Percentiles rank a stretch among this genome's conserved stretches.
Evolutionary conservation across 2,329 filamentous ascomycete genomes (phyloP).

Genomic region (Alternaria hordeiaustralica): DNA sequence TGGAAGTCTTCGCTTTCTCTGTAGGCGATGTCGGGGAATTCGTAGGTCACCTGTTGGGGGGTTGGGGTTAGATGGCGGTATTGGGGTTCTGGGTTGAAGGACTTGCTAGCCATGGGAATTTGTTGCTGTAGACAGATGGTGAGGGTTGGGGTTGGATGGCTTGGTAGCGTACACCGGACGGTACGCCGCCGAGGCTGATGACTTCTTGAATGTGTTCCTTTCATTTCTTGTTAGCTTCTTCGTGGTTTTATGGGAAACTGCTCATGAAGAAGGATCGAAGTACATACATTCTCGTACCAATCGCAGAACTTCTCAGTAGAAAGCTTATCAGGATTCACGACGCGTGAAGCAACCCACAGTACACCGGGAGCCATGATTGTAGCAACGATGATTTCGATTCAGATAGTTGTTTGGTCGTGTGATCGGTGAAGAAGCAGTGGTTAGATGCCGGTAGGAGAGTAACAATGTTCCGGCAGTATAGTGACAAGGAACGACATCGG

Average conservation of each 20-base stretch:
- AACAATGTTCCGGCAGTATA: background rate
- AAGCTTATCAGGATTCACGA: conserved; percentile 9
- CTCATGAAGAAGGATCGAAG: background rate
- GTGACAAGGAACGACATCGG: background rate
- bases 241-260: background rate
- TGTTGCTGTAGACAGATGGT: background rate
- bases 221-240: background rate
- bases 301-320: conserved; percentile 21
- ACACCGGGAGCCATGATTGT: conserved; percentile 29
- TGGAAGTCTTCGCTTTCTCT: conserved; percentile 28
- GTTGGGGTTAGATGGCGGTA: background rate
- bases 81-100: background rate
- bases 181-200: conserved; percentile 29
- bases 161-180: conserved; percentile 33
- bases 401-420: background rate
- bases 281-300: conserved; percentile 39
- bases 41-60: conserved; percentile 27
- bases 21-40: conserved; percentile 33
- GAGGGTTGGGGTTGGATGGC: conserved; percentile 16
- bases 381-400: background rate
- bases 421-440: background rate
- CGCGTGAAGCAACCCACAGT: conserved; percentile 36
- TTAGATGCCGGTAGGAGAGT: background rate
- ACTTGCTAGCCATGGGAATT: conserved; percentile 29
- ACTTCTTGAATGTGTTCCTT: conserved; percentile 29